Base-by-base conservation (phyloP, 176 grass and related monocot genomes). In the Coix lacrymajobi region DNA sequence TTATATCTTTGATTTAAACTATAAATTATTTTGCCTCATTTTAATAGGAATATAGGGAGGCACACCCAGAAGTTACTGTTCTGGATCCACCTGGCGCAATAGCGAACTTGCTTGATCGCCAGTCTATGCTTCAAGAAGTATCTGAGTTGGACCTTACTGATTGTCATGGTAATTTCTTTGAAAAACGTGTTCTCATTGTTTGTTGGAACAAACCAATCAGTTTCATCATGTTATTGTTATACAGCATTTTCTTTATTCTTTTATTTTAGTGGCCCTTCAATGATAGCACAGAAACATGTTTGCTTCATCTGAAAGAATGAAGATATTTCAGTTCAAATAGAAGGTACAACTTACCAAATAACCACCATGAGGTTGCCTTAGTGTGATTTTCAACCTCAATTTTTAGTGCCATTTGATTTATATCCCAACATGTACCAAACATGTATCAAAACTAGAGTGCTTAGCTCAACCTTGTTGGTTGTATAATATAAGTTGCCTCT, bases 91-190 rank as follows among this genome's bases (percentile, higher is more conserved):
- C 96, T 60, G 85, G 86, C 76, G 96, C 96, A 44, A 98, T 98
- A 90, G 91, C 89, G 87, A 89, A 92, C 71, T 78, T 98, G 58
- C 84, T 89, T 2, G 93, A 98, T 83, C 93, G 96, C 29, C 89
- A 98, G 66, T 98, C 96, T 17, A 95, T 98, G 96, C 96, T 98
- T 84, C 88, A 92, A 83, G 93, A 93, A 86, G 96, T 98, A 46
- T 92, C 93, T 77, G 85, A 92, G 57, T 69, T 98, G 75, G 92
- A 95, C 64, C 87, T 98, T 57, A 86, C 93, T 0, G 90, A 92
- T 68, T 88, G 87, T 73, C 70, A 91, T n/a, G 96, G 96, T 98
- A 96, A 88, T 93, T 82, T 86, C 81, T 86, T 81, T 77, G 5
- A 33, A 46, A 30, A 60, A 29, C 60, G 6, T 29, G 46, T 68